These are phyloP conservation scores for Ustilago shanxiensis DNA, from an alignment of 1,284 basidiomycete genomes.

Conservation along the genomic window DNA sequence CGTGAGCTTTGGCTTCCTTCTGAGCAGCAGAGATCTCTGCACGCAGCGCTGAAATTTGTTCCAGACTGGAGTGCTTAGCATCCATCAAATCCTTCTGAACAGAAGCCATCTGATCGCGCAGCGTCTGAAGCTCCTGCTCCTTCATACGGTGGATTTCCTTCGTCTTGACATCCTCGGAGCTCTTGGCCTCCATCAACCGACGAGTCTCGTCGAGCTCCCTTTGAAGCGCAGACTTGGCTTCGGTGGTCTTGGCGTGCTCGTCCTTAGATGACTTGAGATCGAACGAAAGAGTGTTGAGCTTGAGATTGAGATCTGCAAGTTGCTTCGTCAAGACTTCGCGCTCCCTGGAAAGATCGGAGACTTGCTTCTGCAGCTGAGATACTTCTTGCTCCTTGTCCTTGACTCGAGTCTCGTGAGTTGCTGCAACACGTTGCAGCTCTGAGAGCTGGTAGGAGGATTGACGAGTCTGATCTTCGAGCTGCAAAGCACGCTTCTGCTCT, in stretches of 20 bases:
- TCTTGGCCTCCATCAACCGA: slow-evolving; percentile 83
- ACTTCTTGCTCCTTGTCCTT: slow-evolving; percentile 83
- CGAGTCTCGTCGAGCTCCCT: slow-evolving; percentile 84
- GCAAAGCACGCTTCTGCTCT: slow-evolving; percentile 47
- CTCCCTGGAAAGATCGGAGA: slow-evolving; percentile 73
- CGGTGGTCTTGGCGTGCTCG: slow-evolving; percentile 75
- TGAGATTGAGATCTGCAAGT: slow-evolving; percentile 77
- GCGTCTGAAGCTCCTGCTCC: slow-evolving; percentile 82
- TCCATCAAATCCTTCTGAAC: slow-evolving; percentile 62
- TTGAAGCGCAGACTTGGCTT: slow-evolving; percentile 77
- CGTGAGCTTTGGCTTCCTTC: slow-evolving; percentile 40
- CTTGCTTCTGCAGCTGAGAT: slow-evolving; percentile 75
- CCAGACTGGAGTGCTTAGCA: slow-evolving; percentile 64
- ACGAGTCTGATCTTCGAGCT: slow-evolving; percentile 57
- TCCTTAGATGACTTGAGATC: slow-evolving; percentile 78
- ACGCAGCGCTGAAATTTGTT: slow-evolving; percentile 66
- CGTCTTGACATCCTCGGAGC: slow-evolving; percentile 85
- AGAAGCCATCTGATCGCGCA: slow-evolving; percentile 78
- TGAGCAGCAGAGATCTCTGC: slow-evolving; percentile 71
- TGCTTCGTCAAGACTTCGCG: slow-evolving; percentile 71
- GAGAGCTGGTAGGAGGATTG: slow-evolving; percentile 82
- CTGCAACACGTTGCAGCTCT: slow-evolving; percentile 81
- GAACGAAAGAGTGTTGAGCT: slow-evolving; percentile 78
- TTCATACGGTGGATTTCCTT: slow-evolving; percentile 87
- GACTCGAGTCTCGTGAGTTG: slow-evolving; percentile 83